Conservation (phyloP, 1,284 basidiomycete species). For the Moesziomyces aphidis region DNA sequence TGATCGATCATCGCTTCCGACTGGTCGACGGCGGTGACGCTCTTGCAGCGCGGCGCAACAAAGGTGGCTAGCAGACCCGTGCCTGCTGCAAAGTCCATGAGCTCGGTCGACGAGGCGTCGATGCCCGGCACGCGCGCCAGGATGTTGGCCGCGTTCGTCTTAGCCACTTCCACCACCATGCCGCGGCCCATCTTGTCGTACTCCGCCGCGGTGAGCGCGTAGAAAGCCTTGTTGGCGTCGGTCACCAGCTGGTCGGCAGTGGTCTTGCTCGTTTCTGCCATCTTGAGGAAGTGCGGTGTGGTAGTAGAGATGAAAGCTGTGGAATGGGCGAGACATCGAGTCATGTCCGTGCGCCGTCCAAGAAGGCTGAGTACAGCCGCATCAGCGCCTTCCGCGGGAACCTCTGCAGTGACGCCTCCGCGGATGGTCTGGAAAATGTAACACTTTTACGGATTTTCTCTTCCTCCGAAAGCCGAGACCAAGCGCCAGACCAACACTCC, state of each 20-base stretch:
- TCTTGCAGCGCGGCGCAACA: constrained; percentile 31
- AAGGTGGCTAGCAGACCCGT: constrained; percentile 44
- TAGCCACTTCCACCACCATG: constrained; percentile 29
- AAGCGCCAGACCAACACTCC: too few species aligned
- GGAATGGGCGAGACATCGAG: too few species aligned
- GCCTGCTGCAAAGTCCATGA: constrained; percentile 46
- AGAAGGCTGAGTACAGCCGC: too few species aligned
- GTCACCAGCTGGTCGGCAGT: constrained; percentile 20
- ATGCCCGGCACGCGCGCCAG: constrained; percentile 32
- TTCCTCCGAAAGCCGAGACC: too few species aligned
- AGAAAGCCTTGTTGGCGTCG: constrained; percentile 44
- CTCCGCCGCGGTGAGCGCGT: constrained; percentile 42
- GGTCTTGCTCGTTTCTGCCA: constrained; percentile 8
- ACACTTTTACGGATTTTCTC: too few species aligned
- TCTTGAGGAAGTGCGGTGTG: not conserved
- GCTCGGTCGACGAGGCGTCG: constrained; percentile 4
- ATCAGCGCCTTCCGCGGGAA: too few species aligned
- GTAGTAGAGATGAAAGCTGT: not conserved
- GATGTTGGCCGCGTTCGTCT: constrained; percentile 39
- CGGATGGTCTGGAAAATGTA: too few species aligned
- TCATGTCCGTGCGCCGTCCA: too few species aligned
- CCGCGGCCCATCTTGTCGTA: constrained; percentile 42
- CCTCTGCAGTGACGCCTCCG: too few species aligned
- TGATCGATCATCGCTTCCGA: constrained; percentile 37
- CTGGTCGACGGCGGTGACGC: constrained; percentile 38